Conservation (phyloP, 331 rosid genomes). For the Malus hybrid region DNA sequence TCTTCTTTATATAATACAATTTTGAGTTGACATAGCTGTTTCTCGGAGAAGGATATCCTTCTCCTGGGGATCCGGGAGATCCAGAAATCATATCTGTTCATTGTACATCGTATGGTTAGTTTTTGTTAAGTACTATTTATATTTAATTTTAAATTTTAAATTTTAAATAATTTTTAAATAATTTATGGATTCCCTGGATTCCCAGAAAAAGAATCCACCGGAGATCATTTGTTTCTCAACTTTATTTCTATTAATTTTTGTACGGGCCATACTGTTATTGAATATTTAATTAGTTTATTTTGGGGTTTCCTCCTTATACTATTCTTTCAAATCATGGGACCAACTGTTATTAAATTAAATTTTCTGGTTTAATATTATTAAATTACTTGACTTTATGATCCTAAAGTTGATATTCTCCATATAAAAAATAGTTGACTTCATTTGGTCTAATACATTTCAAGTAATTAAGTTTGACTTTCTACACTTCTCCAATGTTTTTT, state of each 20-base stretch:
- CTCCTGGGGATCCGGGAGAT: too few relatives aligned
- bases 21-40: too few relatives aligned
- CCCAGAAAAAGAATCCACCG: fast-evolving
- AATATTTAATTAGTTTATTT: background rate
- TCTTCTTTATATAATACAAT: too few relatives aligned
- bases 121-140: too few relatives aligned
- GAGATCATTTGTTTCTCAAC: background rate
- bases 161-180: too few relatives aligned
- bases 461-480: background rate
- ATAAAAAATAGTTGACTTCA: background rate
- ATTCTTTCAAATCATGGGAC: background rate
- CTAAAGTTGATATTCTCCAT: background rate
- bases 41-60: too few relatives aligned
- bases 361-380: background rate
- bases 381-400: background rate
- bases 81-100: too few relatives aligned
- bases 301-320: background rate
- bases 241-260: background rate
- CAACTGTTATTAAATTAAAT: background rate
- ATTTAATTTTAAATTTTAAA: too few relatives aligned
- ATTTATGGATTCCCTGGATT: too few relatives aligned
- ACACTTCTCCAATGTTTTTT: background rate
- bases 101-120: too few relatives aligned
- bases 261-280: background rate
- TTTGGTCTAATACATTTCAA: background rate